Evolutionary conservation across 129 eudicot species (phyloP).

Genomic region (Arctium lappa): DNA sequence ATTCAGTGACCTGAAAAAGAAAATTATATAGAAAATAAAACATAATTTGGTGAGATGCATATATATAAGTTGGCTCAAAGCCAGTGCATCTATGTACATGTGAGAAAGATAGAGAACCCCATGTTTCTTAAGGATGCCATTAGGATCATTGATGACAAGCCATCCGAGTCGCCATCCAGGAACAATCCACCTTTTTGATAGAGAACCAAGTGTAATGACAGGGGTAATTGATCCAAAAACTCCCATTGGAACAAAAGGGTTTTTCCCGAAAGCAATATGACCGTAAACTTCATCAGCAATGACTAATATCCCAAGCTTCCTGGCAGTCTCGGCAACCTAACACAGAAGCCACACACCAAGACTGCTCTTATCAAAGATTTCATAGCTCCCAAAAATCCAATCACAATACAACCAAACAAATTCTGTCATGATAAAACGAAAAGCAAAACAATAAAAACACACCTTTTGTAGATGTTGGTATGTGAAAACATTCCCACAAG

Average conservation of each 20-base stretch:
- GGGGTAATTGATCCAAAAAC: conserved; percentile 68
- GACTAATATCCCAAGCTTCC: conserved; percentile 70
- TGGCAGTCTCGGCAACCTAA: conserved; percentile 79
- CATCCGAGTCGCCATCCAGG: conserved; percentile 96
- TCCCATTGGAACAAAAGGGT: conserved; percentile 83
- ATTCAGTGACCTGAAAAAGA: conserved; percentile 44
- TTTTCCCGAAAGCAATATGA: conserved; percentile 71
- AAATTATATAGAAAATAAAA: not conserved
- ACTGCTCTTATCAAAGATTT: too few relatives aligned
- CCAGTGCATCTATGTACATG: not conserved
- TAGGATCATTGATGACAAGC: conserved; percentile 68
- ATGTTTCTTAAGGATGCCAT: conserved; percentile 48
- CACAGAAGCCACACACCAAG: not conserved
- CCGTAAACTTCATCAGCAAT: conserved; percentile 83
- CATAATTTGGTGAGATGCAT: not conserved
- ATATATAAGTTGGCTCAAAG: not conserved
- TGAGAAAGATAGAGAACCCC: conserved; percentile 50
- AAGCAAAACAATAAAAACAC: not conserved
- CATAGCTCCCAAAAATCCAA: not conserved
- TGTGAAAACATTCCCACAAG: conserved; percentile 82
- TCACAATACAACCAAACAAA: not conserved
- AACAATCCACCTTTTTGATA: conserved; percentile 82
- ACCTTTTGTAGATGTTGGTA: conserved; percentile 68
- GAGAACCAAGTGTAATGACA: conserved; percentile 67
- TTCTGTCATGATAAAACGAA: not conserved